Conservation (phyloP, 495 filamentous ascomycete genomes). For the Annulohypoxylon bovei region DNA sequence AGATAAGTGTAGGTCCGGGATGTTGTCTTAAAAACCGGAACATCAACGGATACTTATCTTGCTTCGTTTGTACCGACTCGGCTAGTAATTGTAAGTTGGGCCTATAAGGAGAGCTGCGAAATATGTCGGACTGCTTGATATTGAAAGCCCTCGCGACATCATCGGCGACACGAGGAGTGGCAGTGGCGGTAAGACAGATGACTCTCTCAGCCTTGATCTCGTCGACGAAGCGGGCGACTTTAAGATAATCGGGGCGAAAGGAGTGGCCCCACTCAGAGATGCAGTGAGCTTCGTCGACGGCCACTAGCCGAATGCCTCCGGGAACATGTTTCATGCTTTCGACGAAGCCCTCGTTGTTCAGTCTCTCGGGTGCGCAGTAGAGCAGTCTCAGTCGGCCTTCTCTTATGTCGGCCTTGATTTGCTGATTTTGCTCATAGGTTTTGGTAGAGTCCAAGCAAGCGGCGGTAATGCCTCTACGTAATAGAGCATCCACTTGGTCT, state of each 20-base stretch:
- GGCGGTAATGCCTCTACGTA: slow-evolving; percentile 57
- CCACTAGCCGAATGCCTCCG: slow-evolving; percentile 64
- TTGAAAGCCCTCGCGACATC: slow-evolving; percentile 64
- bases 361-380: slow-evolving; percentile 67
- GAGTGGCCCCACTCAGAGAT: slow-evolving; percentile 71
- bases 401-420: slow-evolving; percentile 56
- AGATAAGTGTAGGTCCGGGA: slow-evolving; percentile 64
- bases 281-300: slow-evolving; percentile 69
- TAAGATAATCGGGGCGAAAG: slow-evolving; percentile 68
- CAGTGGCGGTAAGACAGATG: slow-evolving; percentile 67
- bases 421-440: slow-evolving; percentile 54
- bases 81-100: slow-evolving; percentile 64
- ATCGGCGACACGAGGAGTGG: slow-evolving; percentile 62
- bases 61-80: slow-evolving; percentile 51
- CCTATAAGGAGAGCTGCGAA: slow-evolving; percentile 66
- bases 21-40: slow-evolving; percentile 59
- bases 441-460: slow-evolving; percentile 65
- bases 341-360: slow-evolving; percentile 68
- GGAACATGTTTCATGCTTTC: slow-evolving; percentile 61
- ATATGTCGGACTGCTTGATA: slow-evolving; percentile 58
- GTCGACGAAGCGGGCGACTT: slow-evolving; percentile 65
- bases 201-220: slow-evolving; percentile 67
- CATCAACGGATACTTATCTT: slow-evolving; percentile 56
- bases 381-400: slow-evolving; percentile 60
- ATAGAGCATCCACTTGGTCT: slow-evolving; percentile 65